phyloP scores from a whole-genome alignment of 2,329 filamentous ascomycete genomes.

The Helicocarpus griseus region DNA sequence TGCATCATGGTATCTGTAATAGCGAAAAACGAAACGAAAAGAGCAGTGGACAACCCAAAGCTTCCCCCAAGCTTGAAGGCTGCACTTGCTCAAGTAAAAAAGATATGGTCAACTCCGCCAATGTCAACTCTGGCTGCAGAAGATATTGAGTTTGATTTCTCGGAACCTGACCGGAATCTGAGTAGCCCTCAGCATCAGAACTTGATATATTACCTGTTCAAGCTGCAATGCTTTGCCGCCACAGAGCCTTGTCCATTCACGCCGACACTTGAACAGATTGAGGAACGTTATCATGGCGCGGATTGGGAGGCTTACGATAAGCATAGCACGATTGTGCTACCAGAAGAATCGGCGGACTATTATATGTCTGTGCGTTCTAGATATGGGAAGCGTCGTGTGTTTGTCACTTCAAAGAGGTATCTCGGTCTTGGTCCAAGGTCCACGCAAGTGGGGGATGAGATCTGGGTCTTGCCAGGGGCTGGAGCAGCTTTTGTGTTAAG shows the following conservation, averaged over 20 bases:
- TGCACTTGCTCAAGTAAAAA: background rate
- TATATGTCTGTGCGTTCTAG: slow-evolving; percentile 2
- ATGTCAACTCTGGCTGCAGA: background rate
- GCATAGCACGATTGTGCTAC: background rate
- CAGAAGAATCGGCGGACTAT: background rate
- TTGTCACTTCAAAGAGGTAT: slow-evolving; percentile 9
- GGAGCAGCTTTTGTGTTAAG: slow-evolving; percentile 9
- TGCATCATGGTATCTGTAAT: slow-evolving; percentile 6
- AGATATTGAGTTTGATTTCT: slow-evolving; percentile 1
- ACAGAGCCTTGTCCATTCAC: slow-evolving; percentile 2
- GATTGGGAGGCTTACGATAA: slow-evolving; percentile 1
- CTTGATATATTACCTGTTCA: slow-evolving; percentile 1
- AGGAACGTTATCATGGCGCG: background rate
- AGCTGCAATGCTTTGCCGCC: background rate
- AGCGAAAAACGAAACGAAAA: slow-evolving; percentile 2
- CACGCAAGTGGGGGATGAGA: slow-evolving; percentile 7
- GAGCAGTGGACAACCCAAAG: background rate
- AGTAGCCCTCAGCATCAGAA: background rate
- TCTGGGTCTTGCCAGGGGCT: slow-evolving; percentile 12
- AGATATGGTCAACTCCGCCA: slow-evolving; percentile 1
- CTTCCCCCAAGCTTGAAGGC: background rate
- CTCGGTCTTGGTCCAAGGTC: slow-evolving; percentile 8
- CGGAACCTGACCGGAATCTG: background rate
- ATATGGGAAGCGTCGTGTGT: slow-evolving; percentile 9
- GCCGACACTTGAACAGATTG: slow-evolving; percentile 4